phyloP scores from a whole-genome alignment of 2,329 filamentous ascomycete species.

The Aphanoascus verrucosus region DNA sequence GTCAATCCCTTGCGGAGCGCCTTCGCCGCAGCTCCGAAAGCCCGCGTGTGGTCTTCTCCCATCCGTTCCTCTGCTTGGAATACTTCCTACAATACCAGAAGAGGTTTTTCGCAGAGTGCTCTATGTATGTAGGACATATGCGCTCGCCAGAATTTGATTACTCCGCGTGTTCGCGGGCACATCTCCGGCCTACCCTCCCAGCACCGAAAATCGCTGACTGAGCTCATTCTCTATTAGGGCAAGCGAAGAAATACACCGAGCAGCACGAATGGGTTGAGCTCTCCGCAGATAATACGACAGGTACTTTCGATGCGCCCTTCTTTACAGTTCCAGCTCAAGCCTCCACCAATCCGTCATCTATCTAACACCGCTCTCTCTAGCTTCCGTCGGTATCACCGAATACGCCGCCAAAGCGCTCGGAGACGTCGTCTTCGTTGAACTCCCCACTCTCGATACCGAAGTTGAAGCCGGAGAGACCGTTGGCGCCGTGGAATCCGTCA shows the following conservation, averaged over 20 bases:
- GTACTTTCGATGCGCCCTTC: conserved; percentile 33
- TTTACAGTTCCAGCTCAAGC: too few species aligned
- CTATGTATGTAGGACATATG: conserved; percentile 25
- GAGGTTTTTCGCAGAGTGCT: conserved; percentile 34
- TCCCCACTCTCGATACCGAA: conserved; percentile 60
- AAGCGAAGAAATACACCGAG: conserved; percentile 74
- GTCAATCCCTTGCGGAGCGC: conserved; percentile 14
- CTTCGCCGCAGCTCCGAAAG: conserved; percentile 11
- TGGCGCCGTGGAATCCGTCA: conserved; percentile 94
- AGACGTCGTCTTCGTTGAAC: conserved; percentile 94
- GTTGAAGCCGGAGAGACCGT: conserved; percentile 70
- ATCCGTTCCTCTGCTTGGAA: conserved; percentile 13
- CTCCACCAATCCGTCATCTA: background rate
- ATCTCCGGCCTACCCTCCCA: background rate
- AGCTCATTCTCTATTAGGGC: conserved; percentile 22
- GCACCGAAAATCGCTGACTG: conserved; percentile 3
- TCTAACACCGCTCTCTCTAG: conserved; percentile 28
- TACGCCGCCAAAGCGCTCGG: conserved; percentile 89
- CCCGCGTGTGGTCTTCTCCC: conserved; percentile 11
- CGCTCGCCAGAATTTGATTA: background rate
- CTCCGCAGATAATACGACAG: conserved; percentile 68
- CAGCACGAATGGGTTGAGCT: conserved; percentile 98
- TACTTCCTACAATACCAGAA: conserved; percentile 17
- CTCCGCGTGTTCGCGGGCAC: background rate
- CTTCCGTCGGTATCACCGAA: conserved; percentile 69